These are phyloP conservation scores for Lomentospora prolificans DNA, from an alignment of 2,329 filamentous ascomycete genomes.

Conservation along the genomic window DNA sequence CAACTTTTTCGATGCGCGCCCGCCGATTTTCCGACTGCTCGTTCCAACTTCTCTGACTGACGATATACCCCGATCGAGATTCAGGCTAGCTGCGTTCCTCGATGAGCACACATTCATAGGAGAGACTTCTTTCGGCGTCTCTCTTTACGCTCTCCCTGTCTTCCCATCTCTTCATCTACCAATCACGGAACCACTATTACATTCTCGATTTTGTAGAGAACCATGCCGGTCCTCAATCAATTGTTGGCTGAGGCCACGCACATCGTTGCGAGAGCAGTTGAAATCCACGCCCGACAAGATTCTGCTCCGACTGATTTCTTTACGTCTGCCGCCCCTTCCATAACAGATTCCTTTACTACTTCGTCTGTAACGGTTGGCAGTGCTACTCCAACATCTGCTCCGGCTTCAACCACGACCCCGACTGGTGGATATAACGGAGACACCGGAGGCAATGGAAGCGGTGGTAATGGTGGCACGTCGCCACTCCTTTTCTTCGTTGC, in stretches of 20 bases:
- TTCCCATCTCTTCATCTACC: background rate
- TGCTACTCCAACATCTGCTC: constrained; percentile 14
- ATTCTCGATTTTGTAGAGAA: background rate
- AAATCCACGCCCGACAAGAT: constrained; percentile 10
- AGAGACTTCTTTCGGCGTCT: background rate
- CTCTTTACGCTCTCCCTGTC: background rate
- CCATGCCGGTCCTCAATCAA: constrained; percentile 27
- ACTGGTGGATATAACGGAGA: constrained; percentile 12
- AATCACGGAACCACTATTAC: background rate
- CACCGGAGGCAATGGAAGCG: constrained; percentile 8
- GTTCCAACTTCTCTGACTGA: constrained; percentile 2
- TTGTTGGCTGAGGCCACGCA: constrained; percentile 25
- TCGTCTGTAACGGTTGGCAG: constrained; percentile 14
- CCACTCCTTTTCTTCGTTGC: constrained; percentile 74
- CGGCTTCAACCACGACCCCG: too few species aligned
- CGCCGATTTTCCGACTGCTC: background rate
- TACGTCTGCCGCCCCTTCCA: constrained; percentile 14
- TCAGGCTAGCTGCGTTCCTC: background rate
- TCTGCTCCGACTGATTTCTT: constrained; percentile 13
- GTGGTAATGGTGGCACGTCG: constrained; percentile 25
- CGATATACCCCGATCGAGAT: background rate
- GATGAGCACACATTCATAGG: background rate
- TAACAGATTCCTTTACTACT: too few species aligned
- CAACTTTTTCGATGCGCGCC: background rate
- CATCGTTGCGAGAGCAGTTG: constrained; percentile 25